Conservation (phyloP, 768 basidiomycete genomes). For the Phaffia tasmanica region DNA sequence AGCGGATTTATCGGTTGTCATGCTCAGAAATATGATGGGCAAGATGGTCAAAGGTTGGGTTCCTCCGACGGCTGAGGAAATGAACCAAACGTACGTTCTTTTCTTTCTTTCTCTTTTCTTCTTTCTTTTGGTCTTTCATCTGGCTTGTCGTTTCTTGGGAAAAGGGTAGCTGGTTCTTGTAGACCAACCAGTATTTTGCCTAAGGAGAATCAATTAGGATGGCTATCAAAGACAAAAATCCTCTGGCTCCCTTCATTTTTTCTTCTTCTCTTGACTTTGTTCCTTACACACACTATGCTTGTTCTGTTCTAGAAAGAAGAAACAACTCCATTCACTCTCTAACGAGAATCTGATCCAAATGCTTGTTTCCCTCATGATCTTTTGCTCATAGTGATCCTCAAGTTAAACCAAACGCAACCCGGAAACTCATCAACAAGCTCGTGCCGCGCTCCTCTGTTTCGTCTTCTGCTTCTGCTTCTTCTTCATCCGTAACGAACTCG, state of each 20-base stretch:
- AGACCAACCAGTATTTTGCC: too few relatives aligned
- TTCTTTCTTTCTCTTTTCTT: background rate
- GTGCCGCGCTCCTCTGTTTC: background rate
- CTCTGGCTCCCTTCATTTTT: background rate
- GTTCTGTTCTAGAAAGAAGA: background rate
- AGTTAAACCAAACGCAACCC: slow-evolving; percentile 1
- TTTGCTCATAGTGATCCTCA: background rate
- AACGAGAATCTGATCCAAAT: too few relatives aligned
- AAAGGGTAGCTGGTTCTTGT: background rate
- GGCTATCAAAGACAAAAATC: background rate
- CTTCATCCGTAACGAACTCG: background rate
- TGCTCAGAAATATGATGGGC: slow-evolving; percentile 15
- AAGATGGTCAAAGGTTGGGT: slow-evolving; percentile 15
- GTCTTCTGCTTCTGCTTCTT: background rate
- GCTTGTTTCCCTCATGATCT: too few relatives aligned
- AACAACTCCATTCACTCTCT: too few relatives aligned
- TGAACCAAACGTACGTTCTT: slow-evolving; percentile 10
- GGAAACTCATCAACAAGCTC: slow-evolving; percentile 18
- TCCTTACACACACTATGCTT: background rate
- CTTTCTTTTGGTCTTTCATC: background rate
- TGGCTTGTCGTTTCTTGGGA: background rate
- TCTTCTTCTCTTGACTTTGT: background rate
- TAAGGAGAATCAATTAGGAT: too few relatives aligned
- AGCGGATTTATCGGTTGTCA: slow-evolving; percentile 13
- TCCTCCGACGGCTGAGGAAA: slow-evolving; percentile 10